A percentile compares a stretch with the other conserved stretches of the same genome.
Conservation (phyloP, 139 green algal genomes). For the Picochlorum sp. region DNA sequence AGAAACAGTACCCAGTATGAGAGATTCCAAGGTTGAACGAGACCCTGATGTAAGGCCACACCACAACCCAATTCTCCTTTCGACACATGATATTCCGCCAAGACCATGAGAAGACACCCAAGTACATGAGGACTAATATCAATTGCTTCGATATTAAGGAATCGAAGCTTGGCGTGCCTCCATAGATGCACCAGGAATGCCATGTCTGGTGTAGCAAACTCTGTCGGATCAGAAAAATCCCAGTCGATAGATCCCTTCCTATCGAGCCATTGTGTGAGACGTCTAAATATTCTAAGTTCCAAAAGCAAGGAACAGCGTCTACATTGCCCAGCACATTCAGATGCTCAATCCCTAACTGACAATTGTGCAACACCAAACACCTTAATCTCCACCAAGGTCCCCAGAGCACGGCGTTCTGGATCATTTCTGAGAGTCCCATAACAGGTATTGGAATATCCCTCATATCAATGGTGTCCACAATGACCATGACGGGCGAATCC, state of each 20-base stretch:
- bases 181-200: not conserved
- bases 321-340: not conserved
- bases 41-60: too few relatives aligned
- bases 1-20: too few relatives aligned
- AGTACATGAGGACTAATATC: too few relatives aligned
- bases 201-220: not conserved
- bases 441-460: not conserved
- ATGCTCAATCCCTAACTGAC: constrained; percentile 4
- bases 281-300: constrained; percentile 4
- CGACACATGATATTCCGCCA: too few relatives aligned
- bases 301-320: not conserved
- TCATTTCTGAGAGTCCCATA: not conserved
- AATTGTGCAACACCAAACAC: not conserved
- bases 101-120: too few relatives aligned
- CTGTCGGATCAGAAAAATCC: not conserved
- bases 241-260: not conserved
- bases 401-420: not conserved
- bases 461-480: not conserved
- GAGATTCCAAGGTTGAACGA: too few relatives aligned
- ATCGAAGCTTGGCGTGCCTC: not conserved
- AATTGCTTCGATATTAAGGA: too few relatives aligned
- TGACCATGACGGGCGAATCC: not conserved
- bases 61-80: too few relatives aligned
- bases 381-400: constrained; percentile 9
- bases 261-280: constrained; percentile 1